Evolutionary conservation across 2,329 filamentous ascomycete genomes (phyloP).

Genomic region (Verruconis gallopava): DNA sequence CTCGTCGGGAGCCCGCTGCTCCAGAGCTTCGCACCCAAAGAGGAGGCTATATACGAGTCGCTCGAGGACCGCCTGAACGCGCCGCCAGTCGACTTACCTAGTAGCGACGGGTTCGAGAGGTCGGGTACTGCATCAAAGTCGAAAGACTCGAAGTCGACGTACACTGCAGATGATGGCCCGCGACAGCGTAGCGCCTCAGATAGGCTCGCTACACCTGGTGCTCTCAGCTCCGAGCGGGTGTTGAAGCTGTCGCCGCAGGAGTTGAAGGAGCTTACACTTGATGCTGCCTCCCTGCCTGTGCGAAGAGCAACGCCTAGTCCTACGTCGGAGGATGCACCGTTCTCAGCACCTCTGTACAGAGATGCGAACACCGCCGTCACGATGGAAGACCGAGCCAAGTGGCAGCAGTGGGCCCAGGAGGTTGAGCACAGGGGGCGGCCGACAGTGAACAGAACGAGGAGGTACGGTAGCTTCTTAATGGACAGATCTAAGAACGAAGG

Average conservation of each 20-base stretch:
- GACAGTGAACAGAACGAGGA: not conserved
- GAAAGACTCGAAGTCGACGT: not conserved
- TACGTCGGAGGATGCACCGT: constrained; percentile 22
- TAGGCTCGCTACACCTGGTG: constrained; percentile 7
- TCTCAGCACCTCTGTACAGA: constrained; percentile 24
- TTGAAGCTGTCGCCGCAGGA: constrained; percentile 42
- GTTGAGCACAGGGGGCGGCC: not conserved
- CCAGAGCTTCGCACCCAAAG: not conserved
- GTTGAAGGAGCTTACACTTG: constrained; percentile 41
- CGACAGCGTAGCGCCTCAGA: constrained; percentile 7
- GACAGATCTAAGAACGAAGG: not conserved
- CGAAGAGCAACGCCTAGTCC: constrained; percentile 28
- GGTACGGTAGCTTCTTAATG: not conserved
- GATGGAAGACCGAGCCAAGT: not conserved
- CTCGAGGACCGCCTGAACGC: constrained; percentile 3
- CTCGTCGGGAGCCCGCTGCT: constrained; percentile 3
- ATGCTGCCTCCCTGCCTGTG: constrained; percentile 41
- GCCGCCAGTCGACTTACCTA: not conserved
- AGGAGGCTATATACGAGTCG: not conserved
- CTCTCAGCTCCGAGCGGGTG: constrained; percentile 21
- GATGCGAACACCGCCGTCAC: not conserved
- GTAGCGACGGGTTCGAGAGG: not conserved
- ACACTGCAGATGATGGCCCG: not conserved
- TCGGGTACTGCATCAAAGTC: not conserved
- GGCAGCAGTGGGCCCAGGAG: constrained; percentile 1